Evolutionary conservation across 345 rosid species (phyloP).

Genomic region (Camelina sativa): DNA sequence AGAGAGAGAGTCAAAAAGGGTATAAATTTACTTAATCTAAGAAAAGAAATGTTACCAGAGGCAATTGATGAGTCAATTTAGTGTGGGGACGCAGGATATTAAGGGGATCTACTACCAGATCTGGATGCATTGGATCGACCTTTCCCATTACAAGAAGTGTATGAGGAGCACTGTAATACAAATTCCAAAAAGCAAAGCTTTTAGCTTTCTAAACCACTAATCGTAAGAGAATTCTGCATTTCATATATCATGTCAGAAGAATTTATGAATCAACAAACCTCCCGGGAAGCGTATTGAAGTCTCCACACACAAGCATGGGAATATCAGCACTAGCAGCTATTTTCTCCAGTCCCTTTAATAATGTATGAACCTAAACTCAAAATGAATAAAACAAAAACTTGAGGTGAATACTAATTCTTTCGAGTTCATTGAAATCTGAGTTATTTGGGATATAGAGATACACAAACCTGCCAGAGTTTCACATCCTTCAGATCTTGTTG

Average conservation of each 20-base stretch:
- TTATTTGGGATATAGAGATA: constrained; percentile 10
- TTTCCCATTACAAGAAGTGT: constrained; percentile 96
- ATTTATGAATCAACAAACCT: constrained; percentile 60
- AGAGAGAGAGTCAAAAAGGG: background rate
- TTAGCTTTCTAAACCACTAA: constrained; percentile 16
- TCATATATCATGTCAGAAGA: constrained; percentile 20
- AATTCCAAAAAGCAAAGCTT: constrained; percentile 31
- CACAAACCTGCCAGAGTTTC: constrained; percentile 93
- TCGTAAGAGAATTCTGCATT: constrained; percentile 10
- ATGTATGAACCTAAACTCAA: constrained; percentile 80
- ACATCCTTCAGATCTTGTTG: constrained; percentile 94
- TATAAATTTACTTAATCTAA: background rate
- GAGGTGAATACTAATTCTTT: background rate
- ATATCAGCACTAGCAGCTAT: constrained; percentile 96
- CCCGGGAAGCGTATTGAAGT: constrained; percentile 92
- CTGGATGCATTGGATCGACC: constrained; percentile 81
- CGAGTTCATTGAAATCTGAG: background rate
- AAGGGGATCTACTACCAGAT: constrained; percentile 78
- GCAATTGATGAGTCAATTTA: constrained; percentile 92
- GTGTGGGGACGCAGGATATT: constrained; percentile 79
- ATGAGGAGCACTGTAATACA: constrained; percentile 80
- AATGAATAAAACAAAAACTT: constrained; percentile 9
- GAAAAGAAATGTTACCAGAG: constrained; percentile 60
- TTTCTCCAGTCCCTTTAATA: constrained; percentile 94
- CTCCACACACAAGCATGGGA: constrained; percentile 99